Evolutionary conservation across 148 eudicot species (phyloP).

Genomic region (Fallopia convolvulus): DNA sequence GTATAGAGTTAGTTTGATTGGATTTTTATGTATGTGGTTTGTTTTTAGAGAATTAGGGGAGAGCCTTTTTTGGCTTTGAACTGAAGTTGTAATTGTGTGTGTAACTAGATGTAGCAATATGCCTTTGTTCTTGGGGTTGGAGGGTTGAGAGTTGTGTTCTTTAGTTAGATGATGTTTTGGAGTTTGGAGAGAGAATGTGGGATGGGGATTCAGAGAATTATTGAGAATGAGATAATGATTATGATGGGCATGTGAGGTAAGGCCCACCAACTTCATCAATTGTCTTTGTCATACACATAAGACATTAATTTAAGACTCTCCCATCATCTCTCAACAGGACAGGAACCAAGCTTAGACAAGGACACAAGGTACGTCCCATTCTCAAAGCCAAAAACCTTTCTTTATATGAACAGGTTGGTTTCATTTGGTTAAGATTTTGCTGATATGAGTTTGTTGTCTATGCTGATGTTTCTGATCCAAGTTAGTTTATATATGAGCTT

Average conservation of each 20-base stretch:
- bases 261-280: neutral
- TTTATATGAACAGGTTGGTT: too few species aligned
- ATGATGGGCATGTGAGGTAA: slow-evolving; percentile 5
- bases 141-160: neutral
- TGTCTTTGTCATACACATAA: neutral
- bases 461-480: too few species aligned
- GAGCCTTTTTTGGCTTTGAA: neutral
- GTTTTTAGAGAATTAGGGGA: neutral
- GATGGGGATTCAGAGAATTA: slow-evolving; percentile 2
- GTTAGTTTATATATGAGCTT: too few species aligned
- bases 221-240: neutral
- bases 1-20: slow-evolving; percentile 8
- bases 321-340: too few species aligned
- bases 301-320: too few species aligned
- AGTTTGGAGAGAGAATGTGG: neutral
- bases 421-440: too few species aligned
- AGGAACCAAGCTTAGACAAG: too few species aligned
- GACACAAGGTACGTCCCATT: too few species aligned
- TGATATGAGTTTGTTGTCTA: too few species aligned
- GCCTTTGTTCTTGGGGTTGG: neutral
- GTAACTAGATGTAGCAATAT: neutral
- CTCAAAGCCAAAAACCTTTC: too few species aligned
- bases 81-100: slow-evolving; percentile 6
- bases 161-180: neutral
- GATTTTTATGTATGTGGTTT: neutral